Conservation (phyloP, 225 moss, liverwort and hornwort species). For the Polytrichum formosum region DNA sequence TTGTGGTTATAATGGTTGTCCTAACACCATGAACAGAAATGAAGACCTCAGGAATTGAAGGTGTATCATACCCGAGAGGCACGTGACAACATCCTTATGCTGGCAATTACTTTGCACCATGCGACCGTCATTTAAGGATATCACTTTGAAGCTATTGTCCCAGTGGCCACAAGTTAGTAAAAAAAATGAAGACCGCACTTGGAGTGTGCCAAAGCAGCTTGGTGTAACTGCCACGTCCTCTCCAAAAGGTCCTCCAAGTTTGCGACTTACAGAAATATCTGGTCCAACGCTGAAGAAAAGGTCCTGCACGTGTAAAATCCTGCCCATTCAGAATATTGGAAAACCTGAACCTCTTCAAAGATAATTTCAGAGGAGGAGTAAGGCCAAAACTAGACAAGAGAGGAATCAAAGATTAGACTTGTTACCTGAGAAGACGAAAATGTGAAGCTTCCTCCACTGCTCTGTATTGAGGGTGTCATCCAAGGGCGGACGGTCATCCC, state of each 20-base stretch:
- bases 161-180: conserved; percentile 38
- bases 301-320: conserved; percentile 19
- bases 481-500: conserved; percentile 28
- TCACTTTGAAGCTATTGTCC: conserved; percentile 48
- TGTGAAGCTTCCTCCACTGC: conserved; percentile 27
- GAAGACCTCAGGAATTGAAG: too few species aligned
- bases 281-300: conserved; percentile 28
- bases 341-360: background rate
- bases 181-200: conserved; percentile 28
- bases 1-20: too few species aligned
- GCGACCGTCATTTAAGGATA: conserved; percentile 36
- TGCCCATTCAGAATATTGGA: too few species aligned
- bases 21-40: too few species aligned
- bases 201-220: conserved; percentile 35
- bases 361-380: background rate
- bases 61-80: conserved; percentile 26
- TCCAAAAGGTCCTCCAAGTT: conserved; percentile 25
- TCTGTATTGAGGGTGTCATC: conserved; percentile 34
- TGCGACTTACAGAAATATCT: conserved; percentile 25
- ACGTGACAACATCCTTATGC: conserved; percentile 41
- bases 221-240: conserved; percentile 31
- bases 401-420: background rate
- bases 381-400: background rate
- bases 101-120: conserved; percentile 39
- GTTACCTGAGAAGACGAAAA: conserved; percentile 37